These are phyloP conservation scores for Cystoisospora suis DNA, from an alignment of 169 alveolate genomes.

Conservation along the genomic window DNA sequence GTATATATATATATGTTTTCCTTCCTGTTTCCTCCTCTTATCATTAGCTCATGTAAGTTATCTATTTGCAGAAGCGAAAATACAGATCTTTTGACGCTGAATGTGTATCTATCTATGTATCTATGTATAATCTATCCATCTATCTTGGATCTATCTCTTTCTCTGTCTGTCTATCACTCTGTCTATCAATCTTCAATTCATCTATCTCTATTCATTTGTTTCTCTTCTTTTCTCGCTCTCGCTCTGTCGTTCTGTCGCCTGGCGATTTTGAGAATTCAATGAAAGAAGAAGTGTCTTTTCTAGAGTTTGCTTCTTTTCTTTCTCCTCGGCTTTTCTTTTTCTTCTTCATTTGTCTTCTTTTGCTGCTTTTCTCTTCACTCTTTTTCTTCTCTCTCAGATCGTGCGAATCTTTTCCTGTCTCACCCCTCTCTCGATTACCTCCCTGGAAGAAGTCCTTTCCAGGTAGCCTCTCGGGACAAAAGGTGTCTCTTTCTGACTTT, in stretches of 20 bases:
- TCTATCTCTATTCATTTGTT: no score
- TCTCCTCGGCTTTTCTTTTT: neutral
- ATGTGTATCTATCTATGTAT: neutral
- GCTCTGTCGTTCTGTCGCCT: neutral
- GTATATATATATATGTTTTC: neutral
- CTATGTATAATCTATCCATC: neutral
- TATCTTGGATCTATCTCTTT: neutral
- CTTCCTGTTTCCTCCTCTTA: neutral
- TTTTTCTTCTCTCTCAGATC: neutral
- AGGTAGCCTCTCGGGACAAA: no score
- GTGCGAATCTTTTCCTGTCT: conserved; percentile 3
- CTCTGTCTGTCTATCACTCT: neutral
- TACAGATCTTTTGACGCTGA: no score
- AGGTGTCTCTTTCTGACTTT: no score
- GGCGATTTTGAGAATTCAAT: neutral
- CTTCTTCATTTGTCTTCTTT: neutral
- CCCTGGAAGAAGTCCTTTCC: conserved; percentile 14
- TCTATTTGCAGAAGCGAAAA: no score
- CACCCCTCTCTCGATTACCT: conserved; percentile 19
- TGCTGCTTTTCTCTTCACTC: neutral
- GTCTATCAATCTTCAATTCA: no score
- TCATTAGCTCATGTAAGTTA: neutral
- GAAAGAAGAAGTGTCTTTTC: neutral
- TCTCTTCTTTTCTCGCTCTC: no score
- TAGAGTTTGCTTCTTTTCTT: neutral